Conservation (phyloP, 495 filamentous ascomycete species). For the Xylaria grammica region DNA sequence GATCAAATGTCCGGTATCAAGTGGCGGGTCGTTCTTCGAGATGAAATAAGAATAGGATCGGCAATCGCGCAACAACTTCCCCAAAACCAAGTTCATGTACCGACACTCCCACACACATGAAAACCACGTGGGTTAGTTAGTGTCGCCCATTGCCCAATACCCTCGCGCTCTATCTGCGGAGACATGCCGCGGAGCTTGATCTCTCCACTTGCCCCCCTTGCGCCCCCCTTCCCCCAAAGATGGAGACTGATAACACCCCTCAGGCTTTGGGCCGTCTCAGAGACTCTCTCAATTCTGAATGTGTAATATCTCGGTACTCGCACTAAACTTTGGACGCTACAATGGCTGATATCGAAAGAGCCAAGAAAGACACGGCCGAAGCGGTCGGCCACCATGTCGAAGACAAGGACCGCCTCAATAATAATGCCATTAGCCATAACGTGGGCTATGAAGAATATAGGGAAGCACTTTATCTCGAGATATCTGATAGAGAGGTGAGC, state of each 20-base stretch:
- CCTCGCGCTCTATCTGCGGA: background rate
- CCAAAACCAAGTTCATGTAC: background rate
- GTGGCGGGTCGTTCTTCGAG: background rate
- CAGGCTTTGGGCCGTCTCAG: too few relatives aligned
- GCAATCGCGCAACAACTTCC: background rate
- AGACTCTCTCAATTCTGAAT: too few relatives aligned
- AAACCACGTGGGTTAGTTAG: too few relatives aligned
- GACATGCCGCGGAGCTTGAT: background rate
- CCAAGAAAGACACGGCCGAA: background rate
- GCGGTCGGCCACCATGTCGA: background rate
- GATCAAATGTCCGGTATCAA: background rate
- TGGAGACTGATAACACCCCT: background rate
- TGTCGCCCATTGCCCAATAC: background rate
- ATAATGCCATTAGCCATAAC: background rate
- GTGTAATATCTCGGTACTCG: too few relatives aligned
- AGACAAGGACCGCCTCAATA: background rate
- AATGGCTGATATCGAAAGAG: constrained; percentile 6
- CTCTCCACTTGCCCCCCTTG: background rate
- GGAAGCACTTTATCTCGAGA: constrained; percentile 15
- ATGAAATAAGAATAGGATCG: background rate
- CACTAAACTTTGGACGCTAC: background rate
- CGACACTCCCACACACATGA: background rate
- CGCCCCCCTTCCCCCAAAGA: background rate
- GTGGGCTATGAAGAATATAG: constrained; percentile 19
- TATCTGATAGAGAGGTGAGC: constrained; percentile 17